Conservation (phyloP, 257 asterid species). For the Solanum microdontum region DNA sequence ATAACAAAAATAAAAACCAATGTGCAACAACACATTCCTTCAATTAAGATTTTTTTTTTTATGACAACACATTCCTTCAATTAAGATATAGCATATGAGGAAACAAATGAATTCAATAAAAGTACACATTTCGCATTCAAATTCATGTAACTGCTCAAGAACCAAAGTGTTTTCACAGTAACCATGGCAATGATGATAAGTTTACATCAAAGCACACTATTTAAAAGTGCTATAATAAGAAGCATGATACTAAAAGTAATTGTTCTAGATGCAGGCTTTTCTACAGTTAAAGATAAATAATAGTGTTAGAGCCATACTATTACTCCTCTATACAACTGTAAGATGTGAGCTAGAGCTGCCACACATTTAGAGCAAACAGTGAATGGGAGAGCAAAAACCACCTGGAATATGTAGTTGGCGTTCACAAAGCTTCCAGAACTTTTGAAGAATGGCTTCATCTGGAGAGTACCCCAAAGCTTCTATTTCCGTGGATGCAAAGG, state of each 20-base stretch:
- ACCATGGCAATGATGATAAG: not conserved
- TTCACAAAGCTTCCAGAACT: slow-evolving; percentile 83
- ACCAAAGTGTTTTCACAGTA: not conserved
- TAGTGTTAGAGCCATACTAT: not conserved
- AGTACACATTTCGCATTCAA: not conserved
- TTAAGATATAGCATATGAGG: not conserved
- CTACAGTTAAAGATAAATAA: not conserved
- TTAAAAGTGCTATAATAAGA: not conserved
- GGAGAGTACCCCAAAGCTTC: slow-evolving; percentile 65
- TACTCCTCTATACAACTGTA: not conserved
- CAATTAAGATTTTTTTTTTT: not conserved
- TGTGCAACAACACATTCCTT: not conserved
- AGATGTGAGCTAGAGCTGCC: not conserved
- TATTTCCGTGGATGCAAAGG: slow-evolving; percentile 55
- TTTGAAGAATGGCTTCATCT: slow-evolving; percentile 39
- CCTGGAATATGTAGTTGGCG: slow-evolving; percentile 66
- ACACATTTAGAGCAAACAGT: not conserved
- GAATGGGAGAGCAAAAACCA: slow-evolving; percentile 17
- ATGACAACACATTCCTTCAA: not conserved
- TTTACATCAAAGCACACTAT: not conserved
- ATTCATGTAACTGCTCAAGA: not conserved
- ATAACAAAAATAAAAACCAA: not conserved
- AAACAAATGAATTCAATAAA: not conserved
- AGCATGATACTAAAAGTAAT: not conserved
- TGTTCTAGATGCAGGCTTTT: not conserved